Evolutionary conservation across 164 flowering plant genomes (phyloP).

Genomic region (Dillenia turbinata): DNA sequence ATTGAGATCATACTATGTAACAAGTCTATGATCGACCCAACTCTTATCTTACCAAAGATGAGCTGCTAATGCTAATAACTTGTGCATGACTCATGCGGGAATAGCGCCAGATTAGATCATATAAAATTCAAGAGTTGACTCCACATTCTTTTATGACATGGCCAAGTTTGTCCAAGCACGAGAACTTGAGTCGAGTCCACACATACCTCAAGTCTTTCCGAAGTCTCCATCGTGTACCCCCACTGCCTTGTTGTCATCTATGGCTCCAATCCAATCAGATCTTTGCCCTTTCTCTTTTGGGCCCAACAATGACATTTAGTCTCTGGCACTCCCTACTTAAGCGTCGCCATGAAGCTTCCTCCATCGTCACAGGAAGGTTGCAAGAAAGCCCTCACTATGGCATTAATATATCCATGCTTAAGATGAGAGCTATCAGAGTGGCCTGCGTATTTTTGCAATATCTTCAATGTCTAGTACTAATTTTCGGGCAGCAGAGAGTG

Average conservation of each 20-base stretch:
- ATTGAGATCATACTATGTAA: no score
- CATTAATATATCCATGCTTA: background rate
- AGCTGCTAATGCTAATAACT: no score
- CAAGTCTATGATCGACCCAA: no score
- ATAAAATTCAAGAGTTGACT: no score
- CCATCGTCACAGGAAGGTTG: slow-evolving; percentile 1
- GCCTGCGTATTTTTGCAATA: background rate
- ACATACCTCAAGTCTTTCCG: background rate
- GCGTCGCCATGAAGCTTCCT: slow-evolving; percentile 4
- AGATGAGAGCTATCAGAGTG: background rate
- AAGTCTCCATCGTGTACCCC: background rate
- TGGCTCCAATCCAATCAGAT: no score
- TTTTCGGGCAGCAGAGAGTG: slow-evolving; percentile 11
- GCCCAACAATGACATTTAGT: background rate
- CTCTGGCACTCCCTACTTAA: background rate
- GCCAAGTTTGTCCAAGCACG: background rate
- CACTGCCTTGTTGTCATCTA: background rate
- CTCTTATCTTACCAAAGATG: no score
- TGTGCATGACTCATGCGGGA: no score
- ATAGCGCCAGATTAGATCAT: no score
- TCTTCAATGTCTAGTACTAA: slow-evolving; percentile 15
- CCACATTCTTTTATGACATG: no score
- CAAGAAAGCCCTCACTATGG: background rate
- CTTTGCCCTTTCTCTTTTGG: background rate
- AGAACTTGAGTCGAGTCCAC: background rate